Evolutionary conservation across 306 rosid genomes (phyloP).

Genomic region (Cotoneaster glaucophyllus): DNA sequence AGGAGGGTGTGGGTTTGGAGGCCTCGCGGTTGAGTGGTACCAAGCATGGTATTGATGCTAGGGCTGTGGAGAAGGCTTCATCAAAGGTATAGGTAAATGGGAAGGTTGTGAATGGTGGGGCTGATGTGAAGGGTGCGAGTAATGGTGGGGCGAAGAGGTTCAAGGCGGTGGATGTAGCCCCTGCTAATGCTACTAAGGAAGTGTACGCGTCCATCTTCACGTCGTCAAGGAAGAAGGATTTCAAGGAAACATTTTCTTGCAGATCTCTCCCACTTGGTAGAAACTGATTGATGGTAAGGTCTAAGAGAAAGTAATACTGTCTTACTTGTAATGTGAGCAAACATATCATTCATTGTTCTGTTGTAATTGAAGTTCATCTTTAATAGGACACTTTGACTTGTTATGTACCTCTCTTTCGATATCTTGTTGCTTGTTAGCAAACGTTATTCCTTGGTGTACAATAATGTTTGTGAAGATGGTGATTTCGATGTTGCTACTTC

Average conservation of each 20-base stretch:
- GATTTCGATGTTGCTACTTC: not conserved
- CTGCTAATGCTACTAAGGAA: slow-evolving; percentile 67
- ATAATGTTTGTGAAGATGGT: not conserved
- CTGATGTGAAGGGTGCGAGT: slow-evolving; percentile 29
- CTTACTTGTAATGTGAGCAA: not conserved
- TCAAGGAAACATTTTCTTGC: slow-evolving; percentile 68
- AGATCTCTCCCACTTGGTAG: slow-evolving; percentile 94
- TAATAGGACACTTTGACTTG: not conserved
- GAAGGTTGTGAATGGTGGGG: slow-evolving; percentile 39
- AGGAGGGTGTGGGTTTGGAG: slow-evolving; percentile 31
- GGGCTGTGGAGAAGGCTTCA: slow-evolving; percentile 46
- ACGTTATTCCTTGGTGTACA: not conserved
- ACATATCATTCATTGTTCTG: not conserved
- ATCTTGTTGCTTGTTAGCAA: not conserved
- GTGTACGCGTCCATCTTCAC: slow-evolving; percentile 89
- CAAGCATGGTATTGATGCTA: slow-evolving; percentile 62
- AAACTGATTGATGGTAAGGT: slow-evolving; percentile 40
- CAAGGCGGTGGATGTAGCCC: slow-evolving; percentile 63
- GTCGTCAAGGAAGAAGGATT: slow-evolving; percentile 65
- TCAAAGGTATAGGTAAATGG: slow-evolving; percentile 41
- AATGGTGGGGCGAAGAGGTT: slow-evolving; percentile 53
- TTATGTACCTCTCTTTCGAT: not conserved
- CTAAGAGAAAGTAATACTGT: not conserved
- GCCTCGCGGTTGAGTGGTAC: slow-evolving; percentile 49
- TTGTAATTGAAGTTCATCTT: not conserved